These are phyloP conservation scores for Quercus rubra DNA, from an alignment of 306 rosid species.

Conservation along the genomic window DNA sequence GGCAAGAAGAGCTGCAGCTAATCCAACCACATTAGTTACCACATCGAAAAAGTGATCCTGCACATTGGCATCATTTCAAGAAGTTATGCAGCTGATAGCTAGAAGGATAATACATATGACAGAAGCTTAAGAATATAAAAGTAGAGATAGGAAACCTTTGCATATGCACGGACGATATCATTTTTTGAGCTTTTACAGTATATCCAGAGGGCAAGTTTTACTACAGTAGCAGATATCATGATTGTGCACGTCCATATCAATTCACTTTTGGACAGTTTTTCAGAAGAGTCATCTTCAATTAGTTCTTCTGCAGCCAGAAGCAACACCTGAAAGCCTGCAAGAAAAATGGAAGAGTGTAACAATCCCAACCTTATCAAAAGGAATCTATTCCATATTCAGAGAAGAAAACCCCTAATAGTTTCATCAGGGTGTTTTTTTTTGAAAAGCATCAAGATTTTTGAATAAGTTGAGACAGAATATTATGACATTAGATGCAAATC, in stretches of 20 bases:
- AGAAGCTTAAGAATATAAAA: not conserved
- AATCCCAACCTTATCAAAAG: not conserved
- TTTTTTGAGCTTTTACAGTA: constrained; percentile 80
- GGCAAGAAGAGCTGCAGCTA: constrained; percentile 86
- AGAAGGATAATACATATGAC: not conserved
- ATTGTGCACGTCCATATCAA: constrained; percentile 65
- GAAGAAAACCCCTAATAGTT: not conserved
- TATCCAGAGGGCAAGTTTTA: constrained; percentile 82
- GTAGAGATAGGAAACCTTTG: constrained; percentile 45
- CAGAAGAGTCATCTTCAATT: constrained; percentile 37
- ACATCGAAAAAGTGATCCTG: constrained; percentile 99
- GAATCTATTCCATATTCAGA: not conserved
- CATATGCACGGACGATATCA: constrained; percentile 85
- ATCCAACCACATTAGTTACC: constrained; percentile 80
- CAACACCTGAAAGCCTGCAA: constrained; percentile 82
- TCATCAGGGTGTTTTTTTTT: not conserved
- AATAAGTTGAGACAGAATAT: not conserved
- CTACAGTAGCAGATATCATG: constrained; percentile 72
- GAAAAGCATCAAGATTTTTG: not conserved
- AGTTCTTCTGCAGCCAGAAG: constrained; percentile 68
- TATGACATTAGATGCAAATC: not conserved
- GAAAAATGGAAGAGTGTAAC: constrained; percentile 8
- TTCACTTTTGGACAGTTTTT: constrained; percentile 49
- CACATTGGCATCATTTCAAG: not conserved
- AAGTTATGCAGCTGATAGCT: constrained; percentile 3